Conservation (phyloP, 2,329 filamentous ascomycete genomes). For the Penicillium occitanis region DNA sequence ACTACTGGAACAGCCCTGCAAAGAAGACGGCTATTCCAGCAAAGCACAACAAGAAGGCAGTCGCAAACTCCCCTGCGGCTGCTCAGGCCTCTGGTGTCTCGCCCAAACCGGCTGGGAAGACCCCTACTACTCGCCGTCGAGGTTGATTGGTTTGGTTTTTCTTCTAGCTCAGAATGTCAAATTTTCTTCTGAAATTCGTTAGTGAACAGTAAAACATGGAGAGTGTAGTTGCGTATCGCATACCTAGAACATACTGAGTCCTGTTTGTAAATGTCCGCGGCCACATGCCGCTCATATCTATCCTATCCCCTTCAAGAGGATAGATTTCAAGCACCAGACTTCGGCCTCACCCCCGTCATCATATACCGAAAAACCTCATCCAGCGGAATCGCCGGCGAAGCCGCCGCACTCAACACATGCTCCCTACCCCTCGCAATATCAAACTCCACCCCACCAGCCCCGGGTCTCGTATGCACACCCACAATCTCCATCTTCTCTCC, state of each 20-base stretch:
- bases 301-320: neutral
- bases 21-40: conserved; percentile 31
- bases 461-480: conserved; percentile 37
- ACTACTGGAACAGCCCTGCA: conserved; percentile 79
- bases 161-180: conserved; percentile 15
- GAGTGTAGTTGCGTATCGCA: neutral
- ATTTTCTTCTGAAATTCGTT: neutral
- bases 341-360: conserved; percentile 46
- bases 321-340: conserved; percentile 25
- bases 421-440: conserved; percentile 33
- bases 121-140: conserved; percentile 57
- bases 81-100: conserved; percentile 44
- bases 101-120: conserved; percentile 46
- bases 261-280: neutral
- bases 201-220: neutral
- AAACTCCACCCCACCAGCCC: conserved; percentile 33
- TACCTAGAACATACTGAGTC: neutral
- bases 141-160: conserved; percentile 38
- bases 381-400: conserved; percentile 40
- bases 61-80: conserved; percentile 26
- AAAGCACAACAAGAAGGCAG: conserved; percentile 33
- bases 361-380: conserved; percentile 53
- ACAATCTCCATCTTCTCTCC: conserved; percentile 44
- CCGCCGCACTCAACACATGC: conserved; percentile 28
- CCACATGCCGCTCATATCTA: neutral